These are phyloP conservation scores for Aspergillus tanneri DNA, from an alignment of 2,329 filamentous ascomycete genomes.

Conservation along the genomic window DNA sequence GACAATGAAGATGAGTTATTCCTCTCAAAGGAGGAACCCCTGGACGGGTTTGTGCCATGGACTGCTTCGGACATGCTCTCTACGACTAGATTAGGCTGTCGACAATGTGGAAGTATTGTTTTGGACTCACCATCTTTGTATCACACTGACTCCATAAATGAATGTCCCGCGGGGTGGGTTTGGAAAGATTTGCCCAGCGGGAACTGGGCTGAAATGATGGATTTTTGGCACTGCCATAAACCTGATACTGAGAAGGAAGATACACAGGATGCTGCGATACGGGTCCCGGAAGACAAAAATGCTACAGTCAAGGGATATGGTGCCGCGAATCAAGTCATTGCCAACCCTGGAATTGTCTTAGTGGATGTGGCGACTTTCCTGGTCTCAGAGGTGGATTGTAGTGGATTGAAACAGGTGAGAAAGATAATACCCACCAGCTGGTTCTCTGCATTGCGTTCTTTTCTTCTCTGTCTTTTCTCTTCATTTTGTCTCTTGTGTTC, in stretches of 20 bases:
- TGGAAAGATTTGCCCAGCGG: constrained; percentile 97
- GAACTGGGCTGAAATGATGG: constrained; percentile 99
- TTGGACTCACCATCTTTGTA: constrained; percentile 20
- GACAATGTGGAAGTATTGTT: constrained; percentile 35
- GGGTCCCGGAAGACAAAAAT: constrained; percentile 46
- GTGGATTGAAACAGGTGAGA: constrained; percentile 40
- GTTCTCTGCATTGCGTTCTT: constrained; percentile 5
- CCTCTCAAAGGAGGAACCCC: constrained; percentile 21
- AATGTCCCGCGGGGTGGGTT: constrained; percentile 37
- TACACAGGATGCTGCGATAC: constrained; percentile 42
- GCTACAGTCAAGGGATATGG: constrained; percentile 71
- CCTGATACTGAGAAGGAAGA: constrained; percentile 56
- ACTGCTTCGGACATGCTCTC: constrained; percentile 39
- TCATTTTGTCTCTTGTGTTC: constrained; percentile 1
- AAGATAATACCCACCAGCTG: no score
- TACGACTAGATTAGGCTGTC: constrained; percentile 38
- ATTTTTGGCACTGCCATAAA: constrained; percentile 99
- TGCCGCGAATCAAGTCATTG: constrained; percentile 71
- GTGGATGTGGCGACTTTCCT: constrained; percentile 79
- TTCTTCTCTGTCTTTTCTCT: constrained; percentile 1
- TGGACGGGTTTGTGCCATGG: constrained; percentile 39
- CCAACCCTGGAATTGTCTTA: constrained; percentile 67
- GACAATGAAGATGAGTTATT: constrained; percentile 37
- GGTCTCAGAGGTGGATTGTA: constrained; percentile 66
- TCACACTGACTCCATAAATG: neutral